A percentile compares a stretch with the other conserved stretches of the same genome.
These are phyloP conservation scores for Ilyonectria destructans DNA, from an alignment of 2,329 filamentous ascomycete genomes.

Conservation along the genomic window DNA sequence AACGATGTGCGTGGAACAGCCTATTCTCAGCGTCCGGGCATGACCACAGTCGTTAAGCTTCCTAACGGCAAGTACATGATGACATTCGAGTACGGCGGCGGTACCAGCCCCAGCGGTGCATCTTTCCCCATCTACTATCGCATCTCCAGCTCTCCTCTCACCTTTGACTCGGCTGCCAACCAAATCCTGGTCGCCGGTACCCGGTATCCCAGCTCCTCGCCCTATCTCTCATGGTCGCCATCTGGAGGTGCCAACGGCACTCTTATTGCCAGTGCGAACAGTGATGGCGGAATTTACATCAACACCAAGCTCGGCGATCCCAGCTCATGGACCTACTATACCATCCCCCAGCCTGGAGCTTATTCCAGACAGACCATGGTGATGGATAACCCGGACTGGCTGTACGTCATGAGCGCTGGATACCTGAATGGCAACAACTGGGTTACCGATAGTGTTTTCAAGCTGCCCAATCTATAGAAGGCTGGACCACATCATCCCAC, in stretches of 20 bases:
- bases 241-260: slow-evolving; percentile 11
- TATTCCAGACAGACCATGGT: slow-evolving; percentile 23
- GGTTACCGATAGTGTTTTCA: slow-evolving; percentile 31
- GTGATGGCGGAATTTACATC: slow-evolving; percentile 2
- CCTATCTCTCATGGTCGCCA: not conserved
- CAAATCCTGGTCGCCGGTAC: not conserved
- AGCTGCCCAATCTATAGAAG: slow-evolving; percentile 18
- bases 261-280: slow-evolving; percentile 14
- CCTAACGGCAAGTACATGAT: slow-evolving; percentile 24
- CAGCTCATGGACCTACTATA: slow-evolving; percentile 9
- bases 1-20: slow-evolving; percentile 69
- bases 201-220: slow-evolving; percentile 6
- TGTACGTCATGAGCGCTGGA: slow-evolving; percentile 26
- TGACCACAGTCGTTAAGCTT: slow-evolving; percentile 22
- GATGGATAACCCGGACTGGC: slow-evolving; percentile 27
- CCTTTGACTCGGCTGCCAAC: slow-evolving; percentile 2
- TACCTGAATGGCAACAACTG: slow-evolving; percentile 20
- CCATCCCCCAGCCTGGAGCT: slow-evolving; percentile 14
- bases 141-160: slow-evolving; percentile 29
- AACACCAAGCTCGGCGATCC: slow-evolving; percentile 23
- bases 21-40: slow-evolving; percentile 13
- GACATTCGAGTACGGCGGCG: slow-evolving; percentile 24
- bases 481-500: not conserved
- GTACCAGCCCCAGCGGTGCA: not conserved
- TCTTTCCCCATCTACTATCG: slow-evolving; percentile 4